These are phyloP conservation scores for Termitomyces heimii DNA, from an alignment of 768 basidiomycete genomes.

Conservation along the genomic window DNA sequence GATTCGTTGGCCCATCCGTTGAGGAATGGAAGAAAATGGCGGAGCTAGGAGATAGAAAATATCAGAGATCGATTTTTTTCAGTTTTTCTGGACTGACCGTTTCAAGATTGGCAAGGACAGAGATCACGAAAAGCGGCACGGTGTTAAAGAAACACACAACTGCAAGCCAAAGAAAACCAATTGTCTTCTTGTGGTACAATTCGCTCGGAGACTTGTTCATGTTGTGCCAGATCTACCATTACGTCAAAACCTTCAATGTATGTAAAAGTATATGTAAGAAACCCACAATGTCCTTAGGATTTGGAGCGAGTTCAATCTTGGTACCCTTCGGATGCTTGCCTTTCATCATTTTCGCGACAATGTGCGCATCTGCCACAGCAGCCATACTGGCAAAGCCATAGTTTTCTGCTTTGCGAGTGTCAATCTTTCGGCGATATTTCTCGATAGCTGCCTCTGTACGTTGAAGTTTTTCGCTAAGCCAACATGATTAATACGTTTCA, in stretches of 20 bases:
- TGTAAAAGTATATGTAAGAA: slow-evolving; percentile 19
- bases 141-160: slow-evolving; percentile 93
- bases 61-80: not conserved
- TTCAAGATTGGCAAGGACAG: slow-evolving; percentile 86
- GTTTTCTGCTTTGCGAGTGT: slow-evolving; percentile 73
- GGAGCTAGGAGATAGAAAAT: slow-evolving; percentile 34
- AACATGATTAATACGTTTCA: not conserved
- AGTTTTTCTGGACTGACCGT: slow-evolving; percentile 41
- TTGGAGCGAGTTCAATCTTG: slow-evolving; percentile 69
- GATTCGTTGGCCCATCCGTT: slow-evolving; percentile 63
- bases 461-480: slow-evolving; percentile 41
- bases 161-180: slow-evolving; percentile 77
- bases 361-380: slow-evolving; percentile 81
- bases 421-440: slow-evolving; percentile 65
- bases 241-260: not conserved
- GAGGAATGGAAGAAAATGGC: slow-evolving; percentile 70
- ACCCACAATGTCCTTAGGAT: slow-evolving; percentile 79
- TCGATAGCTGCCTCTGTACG: slow-evolving; percentile 73
- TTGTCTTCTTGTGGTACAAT: slow-evolving; percentile 54
- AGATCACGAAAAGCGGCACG: slow-evolving; percentile 84
- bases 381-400: slow-evolving; percentile 93
- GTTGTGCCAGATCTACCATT: slow-evolving; percentile 80
- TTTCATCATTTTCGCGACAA: slow-evolving; percentile 67
- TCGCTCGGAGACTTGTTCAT: slow-evolving; percentile 69
- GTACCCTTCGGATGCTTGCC: slow-evolving; percentile 72